A percentile compares a stretch with the other conserved stretches of the same genome.
Conservation (phyloP, 306 rosid genomes). For the Astragalus membranaceus region DNA sequence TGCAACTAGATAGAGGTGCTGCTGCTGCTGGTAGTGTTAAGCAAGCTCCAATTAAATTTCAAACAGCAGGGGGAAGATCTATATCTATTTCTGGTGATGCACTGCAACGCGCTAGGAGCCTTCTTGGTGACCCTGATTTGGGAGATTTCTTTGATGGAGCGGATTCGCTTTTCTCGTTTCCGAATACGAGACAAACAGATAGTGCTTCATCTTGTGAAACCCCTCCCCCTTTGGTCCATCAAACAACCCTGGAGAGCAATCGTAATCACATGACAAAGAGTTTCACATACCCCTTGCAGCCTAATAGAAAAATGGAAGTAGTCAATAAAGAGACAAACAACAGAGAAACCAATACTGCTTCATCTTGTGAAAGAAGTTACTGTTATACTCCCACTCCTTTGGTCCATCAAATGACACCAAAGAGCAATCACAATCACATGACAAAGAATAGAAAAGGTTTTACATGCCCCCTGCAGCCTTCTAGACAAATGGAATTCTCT, state of each 20-base stretch:
- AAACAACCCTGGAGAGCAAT: slow-evolving; percentile 10
- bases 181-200: slow-evolving; percentile 15
- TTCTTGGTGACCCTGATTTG: slow-evolving; percentile 85
- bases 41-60: slow-evolving; percentile 56
- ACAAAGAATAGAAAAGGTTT: slow-evolving; percentile 16
- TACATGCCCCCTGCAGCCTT: slow-evolving; percentile 39
- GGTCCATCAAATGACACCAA: slow-evolving; percentile 3
- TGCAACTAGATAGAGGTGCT: slow-evolving; percentile 16
- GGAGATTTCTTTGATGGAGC: slow-evolving; percentile 53
- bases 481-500: slow-evolving; percentile 30
- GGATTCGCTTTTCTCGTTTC: slow-evolving; percentile 29
- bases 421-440: slow-evolving; percentile 6
- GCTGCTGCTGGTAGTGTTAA: too few relatives aligned
- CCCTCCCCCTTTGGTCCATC: slow-evolving; percentile 28
- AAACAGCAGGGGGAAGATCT: slow-evolving; percentile 85
- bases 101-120: slow-evolving; percentile 68
- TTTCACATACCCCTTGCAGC: slow-evolving; percentile 38
- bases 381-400: slow-evolving; percentile 33
- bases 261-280: background rate
- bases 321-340: background rate
- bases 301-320: slow-evolving; percentile 28
- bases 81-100: slow-evolving; percentile 74
- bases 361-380: slow-evolving; percentile 23
- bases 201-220: slow-evolving; percentile 9
- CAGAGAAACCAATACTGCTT: background rate